A percentile compares a stretch with the other conserved stretches of the same genome.
Conservation (phyloP, 192 early-diverging fungal genomes). For the Coemansia sp. region DNA sequence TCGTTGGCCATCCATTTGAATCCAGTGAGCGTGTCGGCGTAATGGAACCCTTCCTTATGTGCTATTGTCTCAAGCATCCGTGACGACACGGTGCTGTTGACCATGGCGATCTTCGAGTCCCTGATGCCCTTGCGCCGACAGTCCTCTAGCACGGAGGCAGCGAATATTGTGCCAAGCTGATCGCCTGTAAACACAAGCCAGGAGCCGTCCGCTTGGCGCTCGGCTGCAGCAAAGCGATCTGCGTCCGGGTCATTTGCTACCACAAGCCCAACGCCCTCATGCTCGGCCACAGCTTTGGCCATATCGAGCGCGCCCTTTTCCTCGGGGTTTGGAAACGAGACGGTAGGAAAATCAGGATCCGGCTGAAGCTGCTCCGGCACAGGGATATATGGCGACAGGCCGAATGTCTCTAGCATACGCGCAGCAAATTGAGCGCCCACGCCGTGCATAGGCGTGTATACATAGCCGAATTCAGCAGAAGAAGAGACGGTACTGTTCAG, state of each 20-base stretch:
- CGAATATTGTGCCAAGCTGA: slow-evolving; percentile 84
- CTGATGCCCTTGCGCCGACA: slow-evolving; percentile 53
- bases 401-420: slow-evolving; percentile 66
- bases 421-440: slow-evolving; percentile 80
- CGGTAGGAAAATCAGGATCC: slow-evolving; percentile 90
- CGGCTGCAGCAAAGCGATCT: slow-evolving; percentile 88
- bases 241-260: slow-evolving; percentile 96
- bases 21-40: slow-evolving; percentile 90
- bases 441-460: slow-evolving; percentile 96
- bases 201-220: slow-evolving; percentile 65
- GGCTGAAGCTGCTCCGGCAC: slow-evolving; percentile 72
- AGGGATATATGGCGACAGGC: slow-evolving; percentile 63
- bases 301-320: slow-evolving; percentile 83
- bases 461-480: slow-evolving; percentile 50
- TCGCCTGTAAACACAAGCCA: slow-evolving; percentile 89
- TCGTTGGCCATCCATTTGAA: slow-evolving; percentile 96
- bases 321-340: slow-evolving; percentile 84
- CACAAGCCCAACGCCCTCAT: slow-evolving; percentile 59
- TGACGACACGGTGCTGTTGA: slow-evolving; percentile 86
- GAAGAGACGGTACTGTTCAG: slow-evolving; percentile 11
- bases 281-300: slow-evolving; percentile 69
- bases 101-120: slow-evolving; percentile 66
- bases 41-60: slow-evolving; percentile 71
- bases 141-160: slow-evolving; percentile 62
- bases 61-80: slow-evolving; percentile 80